Percentiles rank a stretch among this genome's conserved stretches.
Evolutionary conservation across 192 early-diverging fungal genomes (phyloP).

Genomic region (Jimgerdemannia flammicorona): DNA sequence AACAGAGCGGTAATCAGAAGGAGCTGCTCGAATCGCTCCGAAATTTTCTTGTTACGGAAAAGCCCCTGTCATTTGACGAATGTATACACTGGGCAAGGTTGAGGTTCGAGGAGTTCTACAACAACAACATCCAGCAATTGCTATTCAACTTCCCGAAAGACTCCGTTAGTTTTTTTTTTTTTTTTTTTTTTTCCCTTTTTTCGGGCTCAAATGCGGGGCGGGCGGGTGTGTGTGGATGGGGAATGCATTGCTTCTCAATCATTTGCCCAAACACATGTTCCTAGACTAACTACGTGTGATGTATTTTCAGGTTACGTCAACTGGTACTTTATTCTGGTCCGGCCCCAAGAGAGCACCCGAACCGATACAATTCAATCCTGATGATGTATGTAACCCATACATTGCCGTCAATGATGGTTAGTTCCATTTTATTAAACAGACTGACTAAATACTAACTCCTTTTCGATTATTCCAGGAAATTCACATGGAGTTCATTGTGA

Average conservation of each 20-base stretch:
- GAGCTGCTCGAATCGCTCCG: conserved; percentile 76
- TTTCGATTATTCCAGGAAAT: conserved; percentile 28
- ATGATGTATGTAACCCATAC: conserved; percentile 42
- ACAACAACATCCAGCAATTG: conserved; percentile 91
- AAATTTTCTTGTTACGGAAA: conserved; percentile 72
- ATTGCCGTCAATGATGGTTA: neutral
- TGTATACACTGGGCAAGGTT: conserved; percentile 91
- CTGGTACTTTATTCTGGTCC: conserved; percentile 94
- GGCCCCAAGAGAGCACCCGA: conserved; percentile 94
- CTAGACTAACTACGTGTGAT: neutral
- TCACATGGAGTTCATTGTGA: conserved; percentile 89
- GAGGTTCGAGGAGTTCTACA: conserved; percentile 91
- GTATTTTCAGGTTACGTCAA: conserved; percentile 59
- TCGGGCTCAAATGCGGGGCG: too few relatives aligned
- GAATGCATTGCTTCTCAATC: neutral
- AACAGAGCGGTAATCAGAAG: conserved; percentile 74
- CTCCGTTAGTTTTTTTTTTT: too few relatives aligned
- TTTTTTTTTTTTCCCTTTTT: too few relatives aligned
- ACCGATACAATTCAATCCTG: conserved; percentile 73
- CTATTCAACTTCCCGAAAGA: conserved; percentile 97
- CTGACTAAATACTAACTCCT: neutral
- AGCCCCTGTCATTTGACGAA: conserved; percentile 84
- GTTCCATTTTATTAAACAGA: conserved; percentile 1
- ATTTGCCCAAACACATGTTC: conserved; percentile 3
- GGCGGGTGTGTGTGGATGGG: neutral